Evolutionary conservation across 2,329 filamentous ascomycete species (phyloP).

Genomic region (Didymella exigua): DNA sequence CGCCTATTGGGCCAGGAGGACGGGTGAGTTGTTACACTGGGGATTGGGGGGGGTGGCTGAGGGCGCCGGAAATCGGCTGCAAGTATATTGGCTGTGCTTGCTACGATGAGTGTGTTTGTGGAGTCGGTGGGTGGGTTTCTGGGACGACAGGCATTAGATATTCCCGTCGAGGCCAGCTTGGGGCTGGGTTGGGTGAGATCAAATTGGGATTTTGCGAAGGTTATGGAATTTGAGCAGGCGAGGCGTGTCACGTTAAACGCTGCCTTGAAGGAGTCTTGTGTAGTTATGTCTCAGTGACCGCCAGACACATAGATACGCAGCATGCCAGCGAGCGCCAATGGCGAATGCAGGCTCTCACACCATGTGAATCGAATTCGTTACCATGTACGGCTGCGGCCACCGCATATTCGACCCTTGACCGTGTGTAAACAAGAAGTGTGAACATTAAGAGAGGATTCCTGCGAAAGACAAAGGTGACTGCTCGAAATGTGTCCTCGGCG

Average conservation of each 20-base stretch:
- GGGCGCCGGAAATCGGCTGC: no score
- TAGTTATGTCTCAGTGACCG: not conserved
- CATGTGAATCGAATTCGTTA: not conserved
- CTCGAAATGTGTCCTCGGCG: not conserved
- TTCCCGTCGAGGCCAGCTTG: not conserved
- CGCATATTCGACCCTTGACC: not conserved
- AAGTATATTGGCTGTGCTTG: no score
- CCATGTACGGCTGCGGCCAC: not conserved
- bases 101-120: not conserved
- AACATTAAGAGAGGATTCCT: not conserved
- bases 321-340: not conserved
- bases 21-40: no score
- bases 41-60: no score
- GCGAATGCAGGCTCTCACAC: not conserved
- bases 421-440: not conserved
- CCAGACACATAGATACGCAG: not conserved
- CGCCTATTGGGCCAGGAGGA: no score
- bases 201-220: not conserved
- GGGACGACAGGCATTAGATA: not conserved
- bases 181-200: not conserved
- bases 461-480: not conserved
- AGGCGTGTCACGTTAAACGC: not conserved
- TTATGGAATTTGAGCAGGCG: no score
- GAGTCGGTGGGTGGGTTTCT: not conserved
- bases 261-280: not conserved